These are phyloP conservation scores for Paramecium biaurelia DNA, from an alignment of 73 alveolate species.

Conservation along the genomic window DNA sequence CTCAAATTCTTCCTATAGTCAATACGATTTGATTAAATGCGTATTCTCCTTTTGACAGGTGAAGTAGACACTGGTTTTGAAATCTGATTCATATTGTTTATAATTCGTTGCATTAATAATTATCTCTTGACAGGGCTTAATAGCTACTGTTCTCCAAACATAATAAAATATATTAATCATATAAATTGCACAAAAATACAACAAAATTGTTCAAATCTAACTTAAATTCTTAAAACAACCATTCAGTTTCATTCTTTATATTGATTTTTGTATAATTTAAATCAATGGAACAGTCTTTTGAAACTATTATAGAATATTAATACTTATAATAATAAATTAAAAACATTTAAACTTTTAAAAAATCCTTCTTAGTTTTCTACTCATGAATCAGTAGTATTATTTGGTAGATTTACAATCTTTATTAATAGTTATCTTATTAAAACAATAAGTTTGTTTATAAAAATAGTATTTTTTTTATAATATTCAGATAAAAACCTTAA, in stretches of 20 bases:
- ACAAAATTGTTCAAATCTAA: neutral
- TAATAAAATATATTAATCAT: conserved; percentile 20
- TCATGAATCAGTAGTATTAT: neutral
- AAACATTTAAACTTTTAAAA: no score
- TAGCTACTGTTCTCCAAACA: conserved; percentile 14
- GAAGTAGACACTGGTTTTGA: conserved; percentile 3
- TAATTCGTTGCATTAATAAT: neutral
- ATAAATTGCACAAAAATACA: neutral
- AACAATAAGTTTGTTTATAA: neutral
- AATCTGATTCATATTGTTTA: neutral
- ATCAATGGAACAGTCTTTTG: neutral
- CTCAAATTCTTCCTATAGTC: neutral
- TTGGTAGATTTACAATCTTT: neutral
- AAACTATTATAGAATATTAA: neutral
- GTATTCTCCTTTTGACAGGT: neutral
- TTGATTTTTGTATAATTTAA: no score
- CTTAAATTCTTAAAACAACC: neutral
- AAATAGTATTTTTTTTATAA: no score
- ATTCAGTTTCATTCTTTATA: neutral
- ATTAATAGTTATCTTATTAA: neutral
- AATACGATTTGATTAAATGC: neutral
- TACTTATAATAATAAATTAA: neutral
- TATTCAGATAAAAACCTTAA: neutral
- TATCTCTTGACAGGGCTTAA: neutral
- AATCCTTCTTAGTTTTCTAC: neutral